Conservation (phyloP, 2,329 filamentous ascomycete genomes). For the Aspergillus melleus region DNA sequence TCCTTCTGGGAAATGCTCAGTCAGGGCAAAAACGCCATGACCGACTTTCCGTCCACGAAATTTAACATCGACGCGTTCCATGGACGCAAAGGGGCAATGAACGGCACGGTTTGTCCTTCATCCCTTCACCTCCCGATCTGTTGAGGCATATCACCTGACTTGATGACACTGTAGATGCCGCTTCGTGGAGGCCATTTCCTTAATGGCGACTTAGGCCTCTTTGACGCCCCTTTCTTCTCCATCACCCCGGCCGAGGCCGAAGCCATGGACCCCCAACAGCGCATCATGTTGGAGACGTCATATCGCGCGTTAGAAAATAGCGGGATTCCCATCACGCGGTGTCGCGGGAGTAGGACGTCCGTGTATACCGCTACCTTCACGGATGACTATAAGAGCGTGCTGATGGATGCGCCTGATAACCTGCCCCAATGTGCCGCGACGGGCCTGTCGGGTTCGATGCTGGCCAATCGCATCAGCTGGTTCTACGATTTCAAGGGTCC, state of each 20-base stretch:
- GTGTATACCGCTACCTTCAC: background rate
- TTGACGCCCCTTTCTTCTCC: background rate
- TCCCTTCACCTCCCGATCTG: no score
- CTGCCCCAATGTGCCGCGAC: background rate
- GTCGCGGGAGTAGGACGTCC: background rate
- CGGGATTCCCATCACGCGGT: background rate
- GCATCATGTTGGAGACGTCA: background rate
- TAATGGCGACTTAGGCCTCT: background rate
- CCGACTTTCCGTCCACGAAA: background rate
- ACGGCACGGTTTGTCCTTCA: no score
- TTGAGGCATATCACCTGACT: no score
- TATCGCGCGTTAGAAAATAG: background rate
- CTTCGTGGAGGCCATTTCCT: background rate
- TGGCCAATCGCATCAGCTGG: conserved; percentile 4
- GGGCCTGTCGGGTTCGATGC: background rate
- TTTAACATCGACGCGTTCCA: background rate
- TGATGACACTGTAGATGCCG: no score
- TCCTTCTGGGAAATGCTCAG: background rate
- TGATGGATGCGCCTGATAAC: background rate
- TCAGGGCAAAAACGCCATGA: background rate
- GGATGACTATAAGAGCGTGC: background rate
- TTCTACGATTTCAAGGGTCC: conserved; percentile 6
- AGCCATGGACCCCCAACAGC: background rate
- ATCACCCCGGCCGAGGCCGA: background rate
- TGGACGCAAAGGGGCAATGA: no score